Base-by-base conservation (phyloP, 345 rosid species). In the Salix suchowensis region DNA sequence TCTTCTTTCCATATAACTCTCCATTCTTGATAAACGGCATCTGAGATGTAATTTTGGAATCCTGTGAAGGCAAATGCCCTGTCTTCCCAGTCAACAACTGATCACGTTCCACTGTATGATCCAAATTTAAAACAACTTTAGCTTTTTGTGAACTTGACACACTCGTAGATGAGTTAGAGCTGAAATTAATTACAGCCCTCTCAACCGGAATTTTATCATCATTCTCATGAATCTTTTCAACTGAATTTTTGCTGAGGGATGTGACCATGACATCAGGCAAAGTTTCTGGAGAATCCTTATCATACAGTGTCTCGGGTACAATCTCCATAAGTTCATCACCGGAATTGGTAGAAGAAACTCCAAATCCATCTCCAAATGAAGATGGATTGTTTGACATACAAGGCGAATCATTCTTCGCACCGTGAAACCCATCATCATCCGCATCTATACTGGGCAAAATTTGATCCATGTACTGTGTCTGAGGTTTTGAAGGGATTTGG, bases 1-100 rank as follows among this genome's bases (percentile, higher is more conserved):
- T 83, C 81, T 83, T 85, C 84, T 77, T 83, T 83, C 84, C 87
- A 81, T 78, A 76, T 46, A 66, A 74, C 79, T 82, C 86, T 73
- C 83, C 85, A 76, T 71, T 71, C 58, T 39, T 32, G 36, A 84
- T 73, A 77, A 78, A 82, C 54, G 39, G 70, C 71, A 65, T 40
- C 34, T 62, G 76, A 75, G 72, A 75, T 78, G 72, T 75, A 65
- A 36, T 83, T 68, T 79, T 83, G 68, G 73, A 75, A 83, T 77
- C 80, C 39, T 64, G 76, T 67, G 81, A 72, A 67, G 86, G 84
- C 77, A 82, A 76, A 21, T 34, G 37, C 40, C 75, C 80, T 19
- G 74, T 65, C 71, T 77, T 87, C 71, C 74, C 81, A 71, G 74
- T 64, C 62, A 79, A 77, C 70, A 78, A 72, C 70, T 70, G 82